Conservation (phyloP, 768 basidiomycete species). For the Rhizopogon sp. region DNA sequence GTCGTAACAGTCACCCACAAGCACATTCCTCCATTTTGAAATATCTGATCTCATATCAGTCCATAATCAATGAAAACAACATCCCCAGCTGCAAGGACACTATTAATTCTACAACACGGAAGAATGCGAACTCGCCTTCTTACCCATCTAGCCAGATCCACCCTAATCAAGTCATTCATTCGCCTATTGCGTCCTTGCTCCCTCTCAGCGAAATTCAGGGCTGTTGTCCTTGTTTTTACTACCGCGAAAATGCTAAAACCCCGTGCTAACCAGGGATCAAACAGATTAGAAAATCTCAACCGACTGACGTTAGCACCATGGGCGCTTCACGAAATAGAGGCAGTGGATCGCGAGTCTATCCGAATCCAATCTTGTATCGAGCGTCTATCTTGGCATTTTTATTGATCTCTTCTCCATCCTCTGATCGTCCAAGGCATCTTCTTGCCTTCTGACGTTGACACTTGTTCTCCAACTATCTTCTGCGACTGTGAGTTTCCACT, state of each 20-base stretch:
- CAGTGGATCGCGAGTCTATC: constrained; percentile 25
- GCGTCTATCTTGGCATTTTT: not conserved
- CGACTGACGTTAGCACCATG: constrained; percentile 1
- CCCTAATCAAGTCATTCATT: not conserved
- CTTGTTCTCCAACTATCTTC: not conserved
- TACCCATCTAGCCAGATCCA: not conserved
- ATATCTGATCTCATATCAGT: constrained; percentile 17
- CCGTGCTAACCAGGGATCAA: not conserved
- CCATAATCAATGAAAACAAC: constrained; percentile 19
- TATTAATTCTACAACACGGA: not conserved
- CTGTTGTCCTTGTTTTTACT: no score
- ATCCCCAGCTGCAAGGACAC: not conserved
- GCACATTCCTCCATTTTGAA: constrained; percentile 20
- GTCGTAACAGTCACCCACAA: constrained; percentile 24
- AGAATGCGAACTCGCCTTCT: not conserved
- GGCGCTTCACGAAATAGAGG: constrained; percentile 9
- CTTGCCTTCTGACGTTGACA: not conserved
- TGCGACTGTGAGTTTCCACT: not conserved
- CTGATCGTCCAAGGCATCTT: not conserved
- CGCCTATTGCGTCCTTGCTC: not conserved
- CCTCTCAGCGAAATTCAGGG: no score
- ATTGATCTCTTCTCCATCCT: not conserved
- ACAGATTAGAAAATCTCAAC: not conserved
- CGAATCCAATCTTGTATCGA: constrained; percentile 13
- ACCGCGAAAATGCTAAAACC: no score